Evolutionary conservation across 371 early-diverging fungal species (phyloP), one percentile per base, ranked within the genome.

Genomic region (Mucor sp.): DNA sequence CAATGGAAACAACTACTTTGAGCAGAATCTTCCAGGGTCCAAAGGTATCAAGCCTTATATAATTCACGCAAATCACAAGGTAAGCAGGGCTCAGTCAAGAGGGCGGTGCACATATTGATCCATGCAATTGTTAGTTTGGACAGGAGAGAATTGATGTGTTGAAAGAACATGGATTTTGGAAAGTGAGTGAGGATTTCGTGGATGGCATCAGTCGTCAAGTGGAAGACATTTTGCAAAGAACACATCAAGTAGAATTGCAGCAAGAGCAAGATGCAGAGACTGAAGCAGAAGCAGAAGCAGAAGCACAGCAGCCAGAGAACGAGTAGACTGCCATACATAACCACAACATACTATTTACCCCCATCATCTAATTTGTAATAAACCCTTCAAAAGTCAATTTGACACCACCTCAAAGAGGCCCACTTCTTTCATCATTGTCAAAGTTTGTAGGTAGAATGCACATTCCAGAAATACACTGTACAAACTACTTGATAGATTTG

Each of bases 41-140:
- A 65, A 53, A 19, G 68, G 62, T 4, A 68, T 72, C 19, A n/a
- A 65, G 9, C 72, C 72, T 53, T 72, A 65, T 55, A 65, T 72
- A 27, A 33, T 72, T 19, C 65, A 72, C 62, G 65, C 43, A 12
- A 68, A 72, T 50, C 68, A 68, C 28, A 72, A 72, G 68, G 72
- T 68, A 62, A 48, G 17, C 47, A 8, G 41, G 2, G 23, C 4
- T 30, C 17, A n/a, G 3, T 17, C 1, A 33, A 33, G 17, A 58
- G 14, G 6, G 14, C 6, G 35, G 37, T 21, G 30, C 6, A 4
- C 1, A 19, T 50, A 25, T 25, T 21, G 11, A 43, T 17, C 32
- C 15, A 19, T 11, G 41, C 19, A 19, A 59, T 35, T n/a, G n/a
- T 27, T 44, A 71, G 71, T 21, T 33, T 67, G 71, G 67, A 9